Evolutionary conservation across 2,329 filamentous ascomycete species (phyloP), one percentile per base, ranked within the genome.

Genomic region (Microdochium paspali): DNA sequence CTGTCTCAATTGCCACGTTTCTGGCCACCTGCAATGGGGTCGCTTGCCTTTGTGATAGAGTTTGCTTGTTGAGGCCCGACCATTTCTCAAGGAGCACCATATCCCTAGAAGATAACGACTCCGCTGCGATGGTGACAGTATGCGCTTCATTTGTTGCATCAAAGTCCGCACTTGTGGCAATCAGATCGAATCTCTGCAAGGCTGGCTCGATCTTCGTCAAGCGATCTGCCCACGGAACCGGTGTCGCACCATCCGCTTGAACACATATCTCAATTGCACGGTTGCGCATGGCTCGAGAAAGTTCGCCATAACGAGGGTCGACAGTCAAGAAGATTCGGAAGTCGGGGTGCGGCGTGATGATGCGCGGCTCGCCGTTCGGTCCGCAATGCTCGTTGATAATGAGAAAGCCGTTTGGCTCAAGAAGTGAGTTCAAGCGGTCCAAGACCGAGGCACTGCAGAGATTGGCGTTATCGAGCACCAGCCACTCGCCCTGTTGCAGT

Each of bases 241-340:
- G 51, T 10, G 39, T 51, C 1, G 68, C 64, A 1, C 66, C 65
- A 4, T 68, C 59, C 6, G 64, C 64, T 52, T 82, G 73, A 43
- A 98, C 72, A 58, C 84, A 93, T 10, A 98, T 85, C 65, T 98
- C 94, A 24, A 96, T 77, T 44, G 90, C 90, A 63, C 93, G 81
- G 66, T 98, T 98, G 49, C 94, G 78, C 93, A 98, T 98, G 1
- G 93, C 93, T 52, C 93, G 79, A 3, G 93, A 98, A 9, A 98
- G 73, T 64, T 98, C 93, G 18, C 93, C 94, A 63, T 95, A 87
- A 45, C 84, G 81, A 43, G 93, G 84, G 63, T 98, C 91, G 71
- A 95, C 86, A 0, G 91, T 97, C 61, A 98, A 71, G 66, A 98
- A 97, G 20, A 98, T 82, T 49, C 91, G 79, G 66, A 98, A 98